Evolutionary conservation across 257 asterid species (phyloP).

Genomic region (Solanum commersonii): DNA sequence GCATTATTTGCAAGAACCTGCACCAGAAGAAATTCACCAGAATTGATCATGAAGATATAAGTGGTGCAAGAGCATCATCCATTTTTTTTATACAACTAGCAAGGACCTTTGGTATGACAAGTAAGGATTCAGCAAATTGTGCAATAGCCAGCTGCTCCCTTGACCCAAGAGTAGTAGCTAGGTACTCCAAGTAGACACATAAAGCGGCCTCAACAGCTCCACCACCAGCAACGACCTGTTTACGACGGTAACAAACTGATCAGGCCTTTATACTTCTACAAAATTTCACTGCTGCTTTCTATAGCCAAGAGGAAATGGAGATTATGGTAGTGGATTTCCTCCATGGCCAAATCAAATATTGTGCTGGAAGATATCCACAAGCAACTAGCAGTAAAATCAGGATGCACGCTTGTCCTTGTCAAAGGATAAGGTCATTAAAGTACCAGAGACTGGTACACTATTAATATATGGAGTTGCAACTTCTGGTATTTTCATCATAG

Average conservation of each 20-base stretch:
- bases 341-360: background rate
- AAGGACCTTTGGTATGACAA: conserved; percentile 84
- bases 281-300: background rate
- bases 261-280: background rate
- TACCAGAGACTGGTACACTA: background rate
- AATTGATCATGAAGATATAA: background rate
- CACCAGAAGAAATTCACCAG: conserved; percentile 1
- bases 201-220: conserved; percentile 97
- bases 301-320: background rate
- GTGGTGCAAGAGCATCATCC: background rate
- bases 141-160: conserved; percentile 98
- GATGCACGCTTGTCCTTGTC: background rate
- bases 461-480: background rate
- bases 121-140: conserved; percentile 85
- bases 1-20: conserved; percentile 98
- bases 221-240: conserved; percentile 95
- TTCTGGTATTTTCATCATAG: background rate
- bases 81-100: background rate
- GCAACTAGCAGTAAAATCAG: background rate
- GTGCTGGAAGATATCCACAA: background rate
- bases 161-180: conserved; percentile 93
- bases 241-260: background rate
- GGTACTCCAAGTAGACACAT: conserved; percentile 78
- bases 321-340: background rate
- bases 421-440: background rate